These are phyloP conservation scores for Diospyros kaki DNA, from an alignment of 148 eudicot genomes.

Conservation along the genomic window DNA sequence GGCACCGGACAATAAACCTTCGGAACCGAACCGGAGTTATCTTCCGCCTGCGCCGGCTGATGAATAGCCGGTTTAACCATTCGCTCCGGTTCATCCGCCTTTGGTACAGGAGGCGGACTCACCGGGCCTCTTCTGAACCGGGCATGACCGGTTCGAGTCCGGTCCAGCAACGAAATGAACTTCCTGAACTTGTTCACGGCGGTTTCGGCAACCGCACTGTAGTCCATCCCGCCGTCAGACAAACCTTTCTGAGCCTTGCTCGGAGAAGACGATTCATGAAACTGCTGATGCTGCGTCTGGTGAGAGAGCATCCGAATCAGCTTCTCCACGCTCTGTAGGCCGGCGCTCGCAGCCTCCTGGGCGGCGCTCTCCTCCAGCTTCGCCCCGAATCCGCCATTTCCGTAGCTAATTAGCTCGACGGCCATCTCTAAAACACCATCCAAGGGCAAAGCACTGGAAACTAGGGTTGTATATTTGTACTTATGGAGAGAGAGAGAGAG, in stretches of 20 bases:
- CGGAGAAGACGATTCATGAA: neutral
- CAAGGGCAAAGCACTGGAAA: neutral
- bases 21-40: slow-evolving; percentile 9
- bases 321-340: slow-evolving; percentile 77
- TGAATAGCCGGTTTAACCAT: neutral
- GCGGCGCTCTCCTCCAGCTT: slow-evolving; percentile 61
- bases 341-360: slow-evolving; percentile 72
- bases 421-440: slow-evolving; percentile 41
- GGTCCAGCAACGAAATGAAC: slow-evolving; percentile 73
- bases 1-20: slow-evolving; percentile 45
- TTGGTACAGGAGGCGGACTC: slow-evolving; percentile 6
- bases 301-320: slow-evolving; percentile 63
- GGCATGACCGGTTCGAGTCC: slow-evolving; percentile 80
- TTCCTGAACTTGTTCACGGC: slow-evolving; percentile 79
- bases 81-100: slow-evolving; percentile 6
- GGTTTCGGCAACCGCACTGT: slow-evolving; percentile 62
- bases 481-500: neutral
- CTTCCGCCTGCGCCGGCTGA: slow-evolving; percentile 7
- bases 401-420: slow-evolving; percentile 64
- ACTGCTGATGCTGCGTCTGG: slow-evolving; percentile 18
- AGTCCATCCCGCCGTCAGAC: slow-evolving; percentile 31
- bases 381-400: slow-evolving; percentile 19
- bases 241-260: neutral
- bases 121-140: slow-evolving; percentile 83
- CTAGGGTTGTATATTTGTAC: no score